Conservation (phyloP, 306 rosid species). For the Betula pendula region DNA sequence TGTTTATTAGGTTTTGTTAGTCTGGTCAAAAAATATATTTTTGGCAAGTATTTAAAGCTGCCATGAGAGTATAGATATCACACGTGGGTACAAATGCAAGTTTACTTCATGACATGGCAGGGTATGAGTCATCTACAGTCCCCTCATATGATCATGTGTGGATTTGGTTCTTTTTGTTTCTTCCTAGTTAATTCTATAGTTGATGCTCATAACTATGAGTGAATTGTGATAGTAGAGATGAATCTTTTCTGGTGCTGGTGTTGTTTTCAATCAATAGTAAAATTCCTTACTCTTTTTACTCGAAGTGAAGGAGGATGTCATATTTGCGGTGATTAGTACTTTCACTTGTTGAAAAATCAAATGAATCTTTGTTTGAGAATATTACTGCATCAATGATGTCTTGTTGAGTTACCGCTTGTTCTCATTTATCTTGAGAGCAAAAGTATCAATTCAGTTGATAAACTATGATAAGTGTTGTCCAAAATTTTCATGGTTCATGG, state of each 20-base stretch:
- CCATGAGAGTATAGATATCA: neutral
- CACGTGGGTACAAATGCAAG: neutral
- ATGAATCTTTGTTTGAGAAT: neutral
- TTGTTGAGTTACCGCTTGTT: neutral
- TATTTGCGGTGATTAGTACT: neutral
- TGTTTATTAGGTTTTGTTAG: conserved; percentile 1
- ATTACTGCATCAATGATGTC: neutral
- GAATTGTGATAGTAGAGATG: neutral
- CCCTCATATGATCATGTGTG: neutral
- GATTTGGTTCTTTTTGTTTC: neutral
- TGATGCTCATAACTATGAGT: neutral
- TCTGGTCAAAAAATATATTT: neutral
- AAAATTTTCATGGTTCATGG: neutral
- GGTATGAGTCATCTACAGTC: neutral
- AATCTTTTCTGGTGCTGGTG: neutral
- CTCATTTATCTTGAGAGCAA: neutral
- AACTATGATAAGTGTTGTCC: neutral
- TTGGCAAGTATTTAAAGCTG: neutral
- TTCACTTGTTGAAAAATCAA: neutral
- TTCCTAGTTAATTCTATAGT: neutral
- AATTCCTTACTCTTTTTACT: neutral
- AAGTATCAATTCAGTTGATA: neutral
- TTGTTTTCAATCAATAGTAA: neutral
- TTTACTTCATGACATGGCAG: neutral
- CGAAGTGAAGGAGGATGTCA: neutral